These are phyloP conservation scores for Serendipita sp. DNA, from an alignment of 768 basidiomycete genomes.

Conservation along the genomic window DNA sequence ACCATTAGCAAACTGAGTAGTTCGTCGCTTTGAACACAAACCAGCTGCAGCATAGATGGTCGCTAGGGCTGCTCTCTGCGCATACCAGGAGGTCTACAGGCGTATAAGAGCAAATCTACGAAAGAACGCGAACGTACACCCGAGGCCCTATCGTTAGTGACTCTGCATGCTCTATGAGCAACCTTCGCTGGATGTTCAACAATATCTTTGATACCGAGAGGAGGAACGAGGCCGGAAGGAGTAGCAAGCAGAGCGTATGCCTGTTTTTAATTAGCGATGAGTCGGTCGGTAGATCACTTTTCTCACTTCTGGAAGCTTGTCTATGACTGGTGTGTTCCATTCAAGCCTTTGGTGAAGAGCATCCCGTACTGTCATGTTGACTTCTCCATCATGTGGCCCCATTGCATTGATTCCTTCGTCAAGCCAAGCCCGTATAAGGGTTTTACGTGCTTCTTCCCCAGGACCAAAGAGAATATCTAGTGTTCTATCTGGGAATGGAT, in stretches of 20 bases:
- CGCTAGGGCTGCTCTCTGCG: constrained; percentile 46
- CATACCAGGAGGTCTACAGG: constrained; percentile 54
- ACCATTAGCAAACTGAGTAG: background rate
- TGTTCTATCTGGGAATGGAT: constrained; percentile 53
- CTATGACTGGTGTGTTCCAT: constrained; percentile 53
- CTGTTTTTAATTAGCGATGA: constrained; percentile 22
- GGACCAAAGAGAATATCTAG: constrained; percentile 59
- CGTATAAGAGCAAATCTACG: background rate
- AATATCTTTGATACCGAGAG: constrained; percentile 44
- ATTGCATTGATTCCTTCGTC: constrained; percentile 47
- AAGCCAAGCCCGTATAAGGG: constrained; percentile 59
- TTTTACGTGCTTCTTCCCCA: constrained; percentile 48
- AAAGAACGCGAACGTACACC: constrained; percentile 31
- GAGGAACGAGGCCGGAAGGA: constrained; percentile 31
- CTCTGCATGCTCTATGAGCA: constrained; percentile 56
- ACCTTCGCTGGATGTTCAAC: constrained; percentile 44
- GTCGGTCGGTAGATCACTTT: background rate
- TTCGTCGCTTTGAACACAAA: constrained; percentile 15
- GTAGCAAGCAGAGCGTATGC: constrained; percentile 57
- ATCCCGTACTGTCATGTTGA: constrained; percentile 26
- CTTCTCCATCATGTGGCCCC: constrained; percentile 8
- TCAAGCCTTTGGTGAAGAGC: constrained; percentile 41
- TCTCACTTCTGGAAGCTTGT: constrained; percentile 50
- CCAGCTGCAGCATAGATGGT: constrained; percentile 59
- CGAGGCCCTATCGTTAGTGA: constrained; percentile 35